phyloP scores from a whole-genome alignment of 78 protist genomes.

The Goniomonas avonlea region DNA sequence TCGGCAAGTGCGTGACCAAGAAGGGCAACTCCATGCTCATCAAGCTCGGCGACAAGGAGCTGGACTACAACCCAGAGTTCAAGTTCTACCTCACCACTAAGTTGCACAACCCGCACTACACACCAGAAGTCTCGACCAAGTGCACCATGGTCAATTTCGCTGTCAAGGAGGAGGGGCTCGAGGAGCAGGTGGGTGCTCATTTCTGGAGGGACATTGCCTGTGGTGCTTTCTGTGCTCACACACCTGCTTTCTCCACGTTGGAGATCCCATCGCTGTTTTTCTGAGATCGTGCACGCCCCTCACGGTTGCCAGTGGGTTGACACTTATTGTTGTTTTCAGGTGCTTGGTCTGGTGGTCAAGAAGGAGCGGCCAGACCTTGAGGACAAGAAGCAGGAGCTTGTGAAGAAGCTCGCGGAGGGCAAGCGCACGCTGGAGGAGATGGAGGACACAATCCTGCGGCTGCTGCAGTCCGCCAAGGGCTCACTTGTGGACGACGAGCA shows the following conservation, averaged over 20 bases:
- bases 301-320: too few relatives aligned
- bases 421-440: conserved; percentile 52
- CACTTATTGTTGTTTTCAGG: too few relatives aligned
- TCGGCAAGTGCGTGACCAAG: conserved; percentile 44
- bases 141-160: conserved; percentile 80
- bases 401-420: conserved; percentile 49
- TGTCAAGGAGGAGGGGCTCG: conserved; percentile 74
- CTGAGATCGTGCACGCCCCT: too few relatives aligned
- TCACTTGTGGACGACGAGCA: conserved; percentile 67
- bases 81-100: conserved; percentile 72
- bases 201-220: too few relatives aligned
- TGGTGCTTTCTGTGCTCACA: too few relatives aligned
- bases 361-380: conserved; percentile 78
- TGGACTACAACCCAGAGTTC: conserved; percentile 71
- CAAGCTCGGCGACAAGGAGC: conserved; percentile 68
- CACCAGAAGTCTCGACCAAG: conserved; percentile 78
- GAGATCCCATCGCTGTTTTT: too few relatives aligned
- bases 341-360: conserved; percentile 70
- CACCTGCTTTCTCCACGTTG: too few relatives aligned
- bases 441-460: conserved; percentile 71
- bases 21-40: conserved; percentile 34
- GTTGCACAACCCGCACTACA: conserved; percentile 69
- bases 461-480: conserved; percentile 46
- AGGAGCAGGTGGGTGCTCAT: too few relatives aligned
- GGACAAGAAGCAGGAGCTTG: conserved; percentile 59